Percentiles rank a stretch among this genome's conserved stretches.
Evolutionary conservation across 495 filamentous ascomycete genomes (phyloP).

Genomic region (Penicillium pulvis): DNA sequence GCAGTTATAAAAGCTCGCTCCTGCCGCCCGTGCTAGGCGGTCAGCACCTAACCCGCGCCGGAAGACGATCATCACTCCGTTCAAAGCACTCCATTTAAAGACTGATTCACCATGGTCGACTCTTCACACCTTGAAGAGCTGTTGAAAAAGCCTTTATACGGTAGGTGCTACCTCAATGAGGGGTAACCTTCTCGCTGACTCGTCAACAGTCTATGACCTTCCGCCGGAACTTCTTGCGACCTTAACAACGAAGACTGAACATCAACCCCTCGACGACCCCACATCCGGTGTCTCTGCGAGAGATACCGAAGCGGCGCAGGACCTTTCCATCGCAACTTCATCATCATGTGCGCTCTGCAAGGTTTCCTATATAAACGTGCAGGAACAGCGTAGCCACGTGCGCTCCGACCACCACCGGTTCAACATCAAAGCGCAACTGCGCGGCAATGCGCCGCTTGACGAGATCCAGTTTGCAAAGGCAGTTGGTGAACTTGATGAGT

Average conservation of each 20-base stretch:
- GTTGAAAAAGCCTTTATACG: conserved; percentile 65
- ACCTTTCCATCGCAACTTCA: conserved; percentile 56
- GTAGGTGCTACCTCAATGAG: conserved; percentile 22
- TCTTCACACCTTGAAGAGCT: conserved; percentile 48
- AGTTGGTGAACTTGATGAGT: conserved; percentile 81
- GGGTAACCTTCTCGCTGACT: conserved; percentile 23
- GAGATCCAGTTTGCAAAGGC: conserved; percentile 84
- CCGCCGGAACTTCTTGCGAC: conserved; percentile 74
- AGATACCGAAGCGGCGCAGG: conserved; percentile 34
- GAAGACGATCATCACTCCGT: conserved; percentile 21
- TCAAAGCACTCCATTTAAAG: conserved; percentile 10
- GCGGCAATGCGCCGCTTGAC: conserved; percentile 64
- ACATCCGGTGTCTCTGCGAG: conserved; percentile 19
- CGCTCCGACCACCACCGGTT: conserved; percentile 93
- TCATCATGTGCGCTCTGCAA: conserved; percentile 83
- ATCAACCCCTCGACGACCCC: conserved; percentile 33
- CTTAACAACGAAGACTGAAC: conserved; percentile 58
- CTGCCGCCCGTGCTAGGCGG: conserved; percentile 3
- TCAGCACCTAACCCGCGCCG: conserved; percentile 17
- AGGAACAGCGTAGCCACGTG: conserved; percentile 83
- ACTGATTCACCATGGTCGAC: conserved; percentile 22
- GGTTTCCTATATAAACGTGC: conserved; percentile 65
- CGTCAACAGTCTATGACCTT: conserved; percentile 74
- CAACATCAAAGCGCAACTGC: conserved; percentile 87
- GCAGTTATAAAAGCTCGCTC: conserved; percentile 1